Percentiles rank a stretch among this genome's conserved stretches.
Evolutionary conservation across 441 rosid species (phyloP).

Genomic region (Hura crepitans): DNA sequence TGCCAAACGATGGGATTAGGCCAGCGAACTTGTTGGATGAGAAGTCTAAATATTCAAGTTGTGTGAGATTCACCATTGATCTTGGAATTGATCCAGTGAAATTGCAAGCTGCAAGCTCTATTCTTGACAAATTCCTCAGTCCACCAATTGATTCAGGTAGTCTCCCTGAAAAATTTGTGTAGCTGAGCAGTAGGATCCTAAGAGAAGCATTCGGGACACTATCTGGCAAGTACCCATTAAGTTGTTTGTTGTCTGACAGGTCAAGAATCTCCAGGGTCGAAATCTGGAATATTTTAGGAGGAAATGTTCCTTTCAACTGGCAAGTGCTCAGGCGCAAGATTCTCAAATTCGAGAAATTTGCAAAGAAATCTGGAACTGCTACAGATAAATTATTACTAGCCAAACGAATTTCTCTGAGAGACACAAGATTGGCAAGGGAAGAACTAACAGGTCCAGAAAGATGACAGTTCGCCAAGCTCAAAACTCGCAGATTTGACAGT

Average conservation of each 20-base stretch:
- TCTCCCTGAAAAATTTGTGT: conserved; percentile 18
- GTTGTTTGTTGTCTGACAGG: conserved; percentile 3
- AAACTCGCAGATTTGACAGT: conserved; percentile 23
- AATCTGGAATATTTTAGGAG: conserved; percentile 24
- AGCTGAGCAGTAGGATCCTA: conserved; percentile 1
- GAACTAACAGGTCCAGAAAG: conserved; percentile 41
- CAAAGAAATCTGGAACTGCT: conserved; percentile 29
- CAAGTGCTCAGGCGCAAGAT: conserved; percentile 21
- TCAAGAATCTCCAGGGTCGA: conserved; percentile 23
- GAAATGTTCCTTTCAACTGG: conserved; percentile 27
- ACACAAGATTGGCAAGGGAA: conserved; percentile 31
- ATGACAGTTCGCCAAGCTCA: conserved; percentile 40
- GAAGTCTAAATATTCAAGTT: conserved; percentile 26
- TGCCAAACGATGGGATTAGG: neutral
- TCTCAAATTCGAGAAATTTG: conserved; percentile 21
- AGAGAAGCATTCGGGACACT: conserved; percentile 20
- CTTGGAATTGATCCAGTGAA: conserved; percentile 30
- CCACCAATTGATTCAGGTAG: conserved; percentile 31
- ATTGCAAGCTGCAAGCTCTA: conserved; percentile 4
- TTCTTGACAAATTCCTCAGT: conserved; percentile 19
- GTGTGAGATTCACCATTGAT: conserved; percentile 17
- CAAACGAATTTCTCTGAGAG: conserved; percentile 29
- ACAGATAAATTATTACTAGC: conserved; percentile 19
- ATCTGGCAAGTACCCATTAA: neutral
- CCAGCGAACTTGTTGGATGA: conserved; percentile 9